Percentiles rank a stretch among this genome's conserved stretches.
phyloP scores from a whole-genome alignment of 2,329 filamentous ascomycete species.

The Trichoderma sp. region DNA sequence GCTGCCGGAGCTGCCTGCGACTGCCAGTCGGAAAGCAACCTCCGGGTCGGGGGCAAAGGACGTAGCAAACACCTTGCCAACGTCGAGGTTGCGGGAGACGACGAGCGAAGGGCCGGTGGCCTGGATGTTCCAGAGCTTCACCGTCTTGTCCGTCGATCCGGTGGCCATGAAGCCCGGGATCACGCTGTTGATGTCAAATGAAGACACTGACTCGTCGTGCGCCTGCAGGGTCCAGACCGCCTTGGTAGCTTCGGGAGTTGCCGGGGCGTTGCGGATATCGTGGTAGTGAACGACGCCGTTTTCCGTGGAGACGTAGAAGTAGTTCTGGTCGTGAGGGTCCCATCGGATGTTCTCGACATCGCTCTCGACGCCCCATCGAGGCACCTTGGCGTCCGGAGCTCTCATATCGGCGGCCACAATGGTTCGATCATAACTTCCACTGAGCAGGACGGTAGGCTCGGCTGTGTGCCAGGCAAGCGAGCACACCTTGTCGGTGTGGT shows the following conservation, averaged over 20 bases:
- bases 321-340: conserved; percentile 91
- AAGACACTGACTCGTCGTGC: conserved; percentile 87
- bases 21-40: conserved; percentile 87
- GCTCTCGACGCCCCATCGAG: conserved; percentile 90
- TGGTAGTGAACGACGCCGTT: conserved; percentile 90
- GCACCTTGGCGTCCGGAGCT: conserved; percentile 77
- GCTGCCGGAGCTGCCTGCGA: conserved; percentile 90
- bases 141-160: conserved; percentile 88
- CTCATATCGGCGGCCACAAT: conserved; percentile 96
- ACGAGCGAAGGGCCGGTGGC: conserved; percentile 83
- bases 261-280: conserved; percentile 76
- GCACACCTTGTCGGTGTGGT: conserved; percentile 98
- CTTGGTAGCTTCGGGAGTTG: conserved; percentile 74
- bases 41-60: conserved; percentile 87
- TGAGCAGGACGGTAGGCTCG: conserved; percentile 85
- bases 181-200: conserved; percentile 86
- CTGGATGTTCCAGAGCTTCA: conserved; percentile 95
- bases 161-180: conserved; percentile 94
- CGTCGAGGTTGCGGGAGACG: conserved; percentile 85
- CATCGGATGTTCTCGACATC: conserved; percentile 92
- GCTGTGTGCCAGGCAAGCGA: conserved; percentile 89
- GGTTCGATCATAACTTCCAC: conserved; percentile 92
- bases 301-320: conserved; percentile 94
- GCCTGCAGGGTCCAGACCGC: conserved; percentile 94
- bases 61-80: conserved; percentile 92